Percentiles rank a stretch among this genome's conserved stretches.
Evolutionary conservation across 2,329 filamentous ascomycete species (phyloP).

Genomic region (Dactylellina leptospora): DNA sequence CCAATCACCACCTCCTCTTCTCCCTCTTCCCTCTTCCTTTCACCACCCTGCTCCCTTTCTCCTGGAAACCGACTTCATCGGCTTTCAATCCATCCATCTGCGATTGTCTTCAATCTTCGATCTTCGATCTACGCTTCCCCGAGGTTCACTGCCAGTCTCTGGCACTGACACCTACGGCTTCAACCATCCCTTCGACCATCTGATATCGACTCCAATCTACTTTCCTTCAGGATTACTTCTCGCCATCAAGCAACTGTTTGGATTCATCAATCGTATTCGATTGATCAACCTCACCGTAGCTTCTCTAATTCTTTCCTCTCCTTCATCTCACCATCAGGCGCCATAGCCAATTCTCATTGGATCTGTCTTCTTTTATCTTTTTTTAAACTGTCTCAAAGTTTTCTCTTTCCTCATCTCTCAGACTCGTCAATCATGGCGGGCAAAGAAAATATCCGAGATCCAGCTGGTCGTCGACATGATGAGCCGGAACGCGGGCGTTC

Average conservation of each 20-base stretch:
- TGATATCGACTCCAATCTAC: not conserved
- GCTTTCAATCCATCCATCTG: not conserved
- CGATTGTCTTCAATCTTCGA: not conserved
- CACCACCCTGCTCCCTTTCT: not conserved
- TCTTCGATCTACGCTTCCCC: not conserved
- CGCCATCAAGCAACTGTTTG: too few species aligned
- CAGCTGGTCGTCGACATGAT: not conserved
- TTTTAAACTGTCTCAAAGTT: too few species aligned
- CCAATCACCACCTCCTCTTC: not conserved
- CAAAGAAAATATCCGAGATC: not conserved
- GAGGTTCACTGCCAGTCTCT: not conserved
- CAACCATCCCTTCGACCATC: not conserved
- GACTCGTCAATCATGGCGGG: not conserved
- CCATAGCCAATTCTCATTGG: too few species aligned
- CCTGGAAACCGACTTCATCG: not conserved
- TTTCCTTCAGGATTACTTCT: not conserved
- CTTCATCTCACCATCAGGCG: too few species aligned
- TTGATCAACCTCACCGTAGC: too few species aligned
- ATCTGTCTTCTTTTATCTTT: too few species aligned
- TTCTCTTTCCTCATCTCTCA: not conserved
- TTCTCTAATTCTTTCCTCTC: too few species aligned
- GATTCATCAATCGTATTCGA: too few species aligned
- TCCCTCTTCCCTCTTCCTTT: not conserved
- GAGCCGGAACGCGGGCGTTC: not conserved
- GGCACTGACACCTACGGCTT: not conserved